Percentiles rank a stretch among this genome's conserved stretches.
Conservation (phyloP, 2,329 filamentous ascomycete genomes). For the Septoria linicola region DNA sequence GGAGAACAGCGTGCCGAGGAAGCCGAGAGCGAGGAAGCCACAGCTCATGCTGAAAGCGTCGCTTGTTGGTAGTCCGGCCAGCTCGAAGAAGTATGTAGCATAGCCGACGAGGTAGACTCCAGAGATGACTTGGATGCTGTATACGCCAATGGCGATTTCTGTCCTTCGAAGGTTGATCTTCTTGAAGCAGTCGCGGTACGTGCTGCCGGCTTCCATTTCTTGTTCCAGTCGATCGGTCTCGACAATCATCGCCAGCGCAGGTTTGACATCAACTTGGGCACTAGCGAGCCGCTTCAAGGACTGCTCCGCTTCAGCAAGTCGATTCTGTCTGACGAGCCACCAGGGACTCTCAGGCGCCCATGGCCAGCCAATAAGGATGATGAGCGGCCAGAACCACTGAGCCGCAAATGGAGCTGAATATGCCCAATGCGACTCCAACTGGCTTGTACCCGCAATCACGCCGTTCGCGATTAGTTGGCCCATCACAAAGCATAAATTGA, state of each 20-base stretch:
- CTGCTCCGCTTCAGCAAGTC: constrained; percentile 38
- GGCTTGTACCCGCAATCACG: constrained; percentile 39
- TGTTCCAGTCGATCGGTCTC: constrained; percentile 40
- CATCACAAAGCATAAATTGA: constrained; percentile 63
- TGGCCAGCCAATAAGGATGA: constrained; percentile 40
- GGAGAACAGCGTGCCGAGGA: constrained; percentile 44
- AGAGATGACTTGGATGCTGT: constrained; percentile 46
- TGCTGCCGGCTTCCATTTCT: constrained; percentile 42
- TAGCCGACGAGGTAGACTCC: constrained; percentile 47
- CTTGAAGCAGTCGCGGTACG: constrained; percentile 44
- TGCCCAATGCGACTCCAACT: constrained; percentile 41
- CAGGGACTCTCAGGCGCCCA: constrained; percentile 43
- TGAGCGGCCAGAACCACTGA: constrained; percentile 45
- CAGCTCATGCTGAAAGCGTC: constrained; percentile 45
- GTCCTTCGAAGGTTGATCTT: constrained; percentile 45
- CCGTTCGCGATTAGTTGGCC: constrained; percentile 57
- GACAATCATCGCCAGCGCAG: constrained; percentile 43
- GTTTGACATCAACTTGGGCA: constrained; percentile 41
- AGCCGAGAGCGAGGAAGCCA: constrained; percentile 44
- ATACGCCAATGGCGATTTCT: constrained; percentile 46
- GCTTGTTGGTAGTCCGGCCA: constrained; percentile 42
- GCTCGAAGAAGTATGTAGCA: constrained; percentile 51
- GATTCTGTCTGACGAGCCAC: constrained; percentile 41
- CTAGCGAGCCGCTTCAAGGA: constrained; percentile 40
- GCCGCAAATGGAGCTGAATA: constrained; percentile 48